Percentiles rank a stretch among this genome's conserved stretches.
These are phyloP conservation scores for Phaffia tasmanica DNA, from an alignment of 768 basidiomycete species.

Conservation along the genomic window DNA sequence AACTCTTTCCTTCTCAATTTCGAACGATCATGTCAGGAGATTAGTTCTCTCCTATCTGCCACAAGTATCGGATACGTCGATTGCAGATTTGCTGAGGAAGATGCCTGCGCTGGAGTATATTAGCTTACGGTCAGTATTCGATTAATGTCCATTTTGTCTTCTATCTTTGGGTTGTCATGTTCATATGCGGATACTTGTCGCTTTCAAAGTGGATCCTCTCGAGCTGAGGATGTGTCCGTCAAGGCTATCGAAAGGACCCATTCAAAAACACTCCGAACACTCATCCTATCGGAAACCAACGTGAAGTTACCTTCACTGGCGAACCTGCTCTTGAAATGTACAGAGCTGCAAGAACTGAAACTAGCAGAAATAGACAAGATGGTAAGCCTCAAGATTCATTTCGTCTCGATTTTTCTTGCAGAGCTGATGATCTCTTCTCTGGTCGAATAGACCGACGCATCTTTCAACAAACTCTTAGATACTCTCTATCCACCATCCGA, in stretches of 20 bases:
- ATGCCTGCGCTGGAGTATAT: constrained; percentile 6
- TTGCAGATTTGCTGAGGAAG: neutral
- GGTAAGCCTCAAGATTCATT: neutral
- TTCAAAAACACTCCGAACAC: neutral
- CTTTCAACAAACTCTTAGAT: neutral
- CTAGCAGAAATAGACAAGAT: neutral
- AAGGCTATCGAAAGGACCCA: neutral
- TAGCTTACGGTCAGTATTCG: neutral
- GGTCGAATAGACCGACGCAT: neutral
- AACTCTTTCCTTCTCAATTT: neutral
- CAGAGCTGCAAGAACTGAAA: neutral
- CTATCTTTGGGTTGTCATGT: too few relatives aligned
- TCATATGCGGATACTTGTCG: neutral
- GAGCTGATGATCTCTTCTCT: neutral
- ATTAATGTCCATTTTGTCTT: neutral
- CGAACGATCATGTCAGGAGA: neutral
- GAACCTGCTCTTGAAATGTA: neutral
- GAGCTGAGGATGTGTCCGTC: neutral
- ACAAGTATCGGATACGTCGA: neutral
- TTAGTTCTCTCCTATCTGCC: neutral
- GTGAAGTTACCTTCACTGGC: neutral
- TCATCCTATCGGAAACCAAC: constrained; percentile 1
- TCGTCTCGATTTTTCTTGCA: neutral
- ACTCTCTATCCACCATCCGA: neutral
- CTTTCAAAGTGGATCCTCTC: neutral